Conservation (phyloP, 2,329 filamentous ascomycete species). For the Elsinoe australis region DNA sequence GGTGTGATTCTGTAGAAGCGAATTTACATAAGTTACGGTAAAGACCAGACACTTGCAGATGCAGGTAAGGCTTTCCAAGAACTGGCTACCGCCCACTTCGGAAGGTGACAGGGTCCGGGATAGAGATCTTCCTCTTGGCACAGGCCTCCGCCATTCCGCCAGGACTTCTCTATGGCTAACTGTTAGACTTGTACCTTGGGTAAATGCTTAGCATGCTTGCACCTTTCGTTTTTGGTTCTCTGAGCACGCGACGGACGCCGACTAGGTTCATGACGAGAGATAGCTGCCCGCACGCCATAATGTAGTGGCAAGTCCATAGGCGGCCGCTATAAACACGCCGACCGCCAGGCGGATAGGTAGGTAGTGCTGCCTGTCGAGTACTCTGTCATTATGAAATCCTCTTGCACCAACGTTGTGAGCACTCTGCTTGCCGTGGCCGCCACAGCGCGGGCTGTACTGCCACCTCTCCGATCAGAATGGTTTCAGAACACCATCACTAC, state of each 20-base stretch:
- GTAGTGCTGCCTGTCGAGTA: too few relatives aligned
- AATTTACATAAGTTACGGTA: too few relatives aligned
- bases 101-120: constrained; percentile 16
- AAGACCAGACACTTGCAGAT: too few relatives aligned
- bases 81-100: not conserved
- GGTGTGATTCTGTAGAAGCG: too few relatives aligned
- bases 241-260: not conserved
- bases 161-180: not conserved
- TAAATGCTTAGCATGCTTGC: constrained; percentile 16
- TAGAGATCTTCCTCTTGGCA: constrained; percentile 14
- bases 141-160: not conserved
- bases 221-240: constrained; percentile 11
- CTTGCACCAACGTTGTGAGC: too few relatives aligned
- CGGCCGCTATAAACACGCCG: not conserved
- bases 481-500: constrained; percentile 12
- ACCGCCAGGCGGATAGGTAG: too few relatives aligned
- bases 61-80: constrained; percentile 4
- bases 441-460: not conserved
- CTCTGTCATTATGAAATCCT: constrained; percentile 5
- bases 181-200: not conserved
- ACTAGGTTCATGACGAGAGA: constrained; percentile 4
- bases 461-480: constrained; percentile 5
- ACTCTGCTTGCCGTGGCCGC: not conserved
- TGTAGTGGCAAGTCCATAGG: not conserved
- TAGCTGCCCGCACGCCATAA: constrained; percentile 5